Evolutionary conservation across 2,329 filamentous ascomycete genomes (phyloP).

Genomic region (Neofusicoccum parvum): DNA sequence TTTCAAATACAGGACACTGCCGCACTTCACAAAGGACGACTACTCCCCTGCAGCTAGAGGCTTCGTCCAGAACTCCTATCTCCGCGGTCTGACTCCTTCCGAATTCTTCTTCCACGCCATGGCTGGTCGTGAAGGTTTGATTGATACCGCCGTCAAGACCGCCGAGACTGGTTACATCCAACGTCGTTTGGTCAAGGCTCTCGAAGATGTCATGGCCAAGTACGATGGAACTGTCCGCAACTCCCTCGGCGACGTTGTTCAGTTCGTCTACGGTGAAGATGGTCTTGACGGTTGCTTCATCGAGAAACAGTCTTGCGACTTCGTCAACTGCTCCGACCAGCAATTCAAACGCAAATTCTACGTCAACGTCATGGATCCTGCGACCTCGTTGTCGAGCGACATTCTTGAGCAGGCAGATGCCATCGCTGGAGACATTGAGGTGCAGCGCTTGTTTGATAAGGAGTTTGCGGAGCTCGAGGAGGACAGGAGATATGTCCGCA

Average conservation of each 20-base stretch:
- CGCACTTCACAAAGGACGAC: conserved; percentile 98
- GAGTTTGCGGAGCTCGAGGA: conserved; percentile 78
- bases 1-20: conserved; percentile 96
- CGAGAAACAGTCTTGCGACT: conserved; percentile 87
- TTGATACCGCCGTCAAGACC: conserved; percentile 99
- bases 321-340: conserved; percentile 75
- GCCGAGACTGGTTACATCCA: conserved; percentile 99
- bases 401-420: conserved; percentile 85
- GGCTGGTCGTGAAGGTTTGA: conserved; percentile 99
- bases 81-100: conserved; percentile 89
- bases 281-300: conserved; percentile 92
- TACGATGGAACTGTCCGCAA: conserved; percentile 98
- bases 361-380: conserved; percentile 80
- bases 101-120: conserved; percentile 99
- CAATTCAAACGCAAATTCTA: conserved; percentile 81
- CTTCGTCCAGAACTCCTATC: conserved; percentile 98
- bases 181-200: conserved; percentile 93
- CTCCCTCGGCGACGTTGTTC: conserved; percentile 92
- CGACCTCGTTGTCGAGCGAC: conserved; percentile 64
- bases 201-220: conserved; percentile 96
- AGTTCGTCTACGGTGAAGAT: conserved; percentile 97
- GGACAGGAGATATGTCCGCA: conserved; percentile 76
- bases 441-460: conserved; percentile 82
- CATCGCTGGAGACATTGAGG: conserved; percentile 81
- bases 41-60: conserved; percentile 96